Evolutionary conservation across 2,329 filamentous ascomycete species (phyloP), one percentile per base, ranked within the genome.

Genomic region (Pestalotiopsis sp.): DNA sequence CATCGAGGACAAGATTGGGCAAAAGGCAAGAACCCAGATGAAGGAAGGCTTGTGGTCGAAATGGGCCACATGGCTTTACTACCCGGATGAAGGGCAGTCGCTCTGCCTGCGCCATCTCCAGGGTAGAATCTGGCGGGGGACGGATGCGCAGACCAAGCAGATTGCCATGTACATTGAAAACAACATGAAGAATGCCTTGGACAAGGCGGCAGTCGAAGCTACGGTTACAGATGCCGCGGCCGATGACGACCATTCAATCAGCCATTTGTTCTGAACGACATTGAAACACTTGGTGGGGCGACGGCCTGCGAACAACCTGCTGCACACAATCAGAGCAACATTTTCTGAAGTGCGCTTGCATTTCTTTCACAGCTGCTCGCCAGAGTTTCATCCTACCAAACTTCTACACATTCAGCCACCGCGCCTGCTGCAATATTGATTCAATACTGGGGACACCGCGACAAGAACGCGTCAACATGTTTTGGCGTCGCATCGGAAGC

Each of bases 11-110:
- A 85, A 83, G 17, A 80, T 88, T 27, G 86, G 86, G 2, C 86
- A 89, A 66, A 80, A 84, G 1, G 86, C 86, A 1, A 80, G 86
- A n/a, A 77, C 80, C 0, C 85, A 88, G 74, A 89, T 89, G 86
- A 89, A 89, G 72, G 80, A 83, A 4, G 85, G 86, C 0, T 65
- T 77, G 38, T 89, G 85, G 84, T 71, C 70, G 1, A 84, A 83
- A 69, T 89, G 86, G 86, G 86, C 85, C 0, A 86, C 82, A 41
- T 89, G 86, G 86, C 77, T 88, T 20, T 88, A 86, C 70, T 86
- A 86, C 45, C 86, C 86, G 0, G 80, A 81, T 1, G 76, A 83
- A 2, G 86, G 85, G 1, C 81, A 75, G 66, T 71, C 74, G 60
- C 70, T 85, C 4, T 88, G 86, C 63, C 69, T 89, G 60, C 78